Conservation (phyloP, 345 rosid species). For the Eutrema yunnanense region DNA sequence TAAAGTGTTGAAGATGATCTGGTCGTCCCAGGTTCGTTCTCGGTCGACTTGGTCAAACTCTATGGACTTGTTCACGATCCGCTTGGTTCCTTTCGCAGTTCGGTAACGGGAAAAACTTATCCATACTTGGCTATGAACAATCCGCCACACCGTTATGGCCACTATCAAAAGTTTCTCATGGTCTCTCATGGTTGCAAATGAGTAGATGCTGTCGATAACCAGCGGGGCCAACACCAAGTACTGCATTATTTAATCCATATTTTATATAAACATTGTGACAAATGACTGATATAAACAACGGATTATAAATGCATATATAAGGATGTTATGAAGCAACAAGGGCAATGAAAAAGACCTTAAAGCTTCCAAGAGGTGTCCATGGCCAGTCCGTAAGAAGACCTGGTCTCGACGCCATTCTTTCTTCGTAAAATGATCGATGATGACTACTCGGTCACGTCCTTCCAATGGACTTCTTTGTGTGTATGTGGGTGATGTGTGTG, state of each 20-base stretch:
- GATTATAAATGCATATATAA: background rate
- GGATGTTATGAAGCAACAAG: background rate
- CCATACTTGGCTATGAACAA: constrained; percentile 55
- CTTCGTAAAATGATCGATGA: background rate
- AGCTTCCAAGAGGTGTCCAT: constrained; percentile 41
- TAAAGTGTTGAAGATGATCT: constrained; percentile 33
- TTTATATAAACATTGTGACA: background rate
- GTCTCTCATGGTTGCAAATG: constrained; percentile 4
- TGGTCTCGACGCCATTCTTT: constrained; percentile 36
- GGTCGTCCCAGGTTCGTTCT: constrained; percentile 60
- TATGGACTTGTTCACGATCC: constrained; percentile 46
- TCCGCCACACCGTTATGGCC: constrained; percentile 29
- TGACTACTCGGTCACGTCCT: background rate
- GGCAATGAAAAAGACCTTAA: constrained; percentile 28
- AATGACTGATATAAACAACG: background rate
- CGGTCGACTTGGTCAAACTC: constrained; percentile 67
- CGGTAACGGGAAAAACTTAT: constrained; percentile 39
- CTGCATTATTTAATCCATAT: constrained; percentile 20
- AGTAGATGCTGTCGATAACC: constrained; percentile 38
- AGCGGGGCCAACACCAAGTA: constrained; percentile 46
- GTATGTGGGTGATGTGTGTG: background rate
- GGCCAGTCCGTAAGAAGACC: constrained; percentile 45
- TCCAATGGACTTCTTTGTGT: background rate
- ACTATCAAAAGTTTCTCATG: constrained; percentile 33
- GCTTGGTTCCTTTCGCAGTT: constrained; percentile 44